phyloP scores from a whole-genome alignment of 1,284 basidiomycete genomes.

The Malassezia sp. region DNA sequence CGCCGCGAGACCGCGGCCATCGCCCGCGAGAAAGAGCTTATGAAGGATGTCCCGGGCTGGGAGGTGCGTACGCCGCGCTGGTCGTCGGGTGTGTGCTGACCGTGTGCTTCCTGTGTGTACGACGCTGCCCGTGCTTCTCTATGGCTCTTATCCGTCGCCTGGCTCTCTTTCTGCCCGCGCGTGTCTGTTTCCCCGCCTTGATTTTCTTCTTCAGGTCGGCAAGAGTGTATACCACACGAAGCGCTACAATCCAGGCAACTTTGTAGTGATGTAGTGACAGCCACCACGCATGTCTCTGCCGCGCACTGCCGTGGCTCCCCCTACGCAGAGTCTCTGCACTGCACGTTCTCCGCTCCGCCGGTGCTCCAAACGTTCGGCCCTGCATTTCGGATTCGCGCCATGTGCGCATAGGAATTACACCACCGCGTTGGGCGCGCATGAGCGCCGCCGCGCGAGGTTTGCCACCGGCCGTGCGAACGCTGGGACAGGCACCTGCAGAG shows the following conservation, averaged over 20 bases:
- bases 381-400: too few relatives aligned
- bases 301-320: too few relatives aligned
- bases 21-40: slow-evolving; percentile 75
- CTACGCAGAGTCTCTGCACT: too few relatives aligned
- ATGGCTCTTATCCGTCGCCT: background rate
- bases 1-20: slow-evolving; percentile 68
- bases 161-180: background rate
- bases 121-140: background rate
- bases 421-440: too few relatives aligned
- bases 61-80: slow-evolving; percentile 25
- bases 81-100: background rate
- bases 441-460: too few relatives aligned
- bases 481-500: too few relatives aligned
- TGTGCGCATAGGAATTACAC: too few relatives aligned
- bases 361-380: too few relatives aligned
- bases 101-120: background rate
- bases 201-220: slow-evolving; percentile 53
- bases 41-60: slow-evolving; percentile 91
- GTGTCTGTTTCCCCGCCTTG: background rate
- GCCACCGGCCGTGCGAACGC: too few relatives aligned
- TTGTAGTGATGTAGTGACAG: slow-evolving; percentile 48
- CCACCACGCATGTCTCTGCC: too few relatives aligned
- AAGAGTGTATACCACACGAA: slow-evolving; percentile 76
- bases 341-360: too few relatives aligned
- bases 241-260: slow-evolving; percentile 58